Evolutionary conservation across 2,329 filamentous ascomycete species (phyloP).

Genomic region (Ophiostoma australiae): DNA sequence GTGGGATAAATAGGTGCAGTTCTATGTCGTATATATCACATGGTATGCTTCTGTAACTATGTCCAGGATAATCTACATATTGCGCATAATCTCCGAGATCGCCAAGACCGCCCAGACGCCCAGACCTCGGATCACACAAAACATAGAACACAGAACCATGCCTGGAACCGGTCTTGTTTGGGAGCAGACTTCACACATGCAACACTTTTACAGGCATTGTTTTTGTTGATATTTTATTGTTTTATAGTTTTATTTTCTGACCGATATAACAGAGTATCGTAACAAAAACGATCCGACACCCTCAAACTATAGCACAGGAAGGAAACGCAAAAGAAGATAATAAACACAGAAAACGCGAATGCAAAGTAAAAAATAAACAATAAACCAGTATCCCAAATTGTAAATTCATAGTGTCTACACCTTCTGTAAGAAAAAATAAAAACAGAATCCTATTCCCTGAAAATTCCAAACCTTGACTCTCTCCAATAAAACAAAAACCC

Average conservation of each 20-base stretch:
- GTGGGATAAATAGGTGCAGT: constrained; percentile 38
- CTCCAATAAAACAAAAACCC: neutral
- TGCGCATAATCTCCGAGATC: constrained; percentile 10
- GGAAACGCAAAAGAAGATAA: too few relatives aligned
- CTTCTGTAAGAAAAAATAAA: neutral
- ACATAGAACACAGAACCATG: neutral
- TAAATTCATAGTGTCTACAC: constrained; percentile 7
- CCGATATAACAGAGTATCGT: neutral
- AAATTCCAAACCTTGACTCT: neutral
- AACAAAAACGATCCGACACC: neutral
- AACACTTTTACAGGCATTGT: neutral
- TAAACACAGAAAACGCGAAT: too few relatives aligned
- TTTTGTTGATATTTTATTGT: neutral
- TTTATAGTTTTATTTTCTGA: neutral
- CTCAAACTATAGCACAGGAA: neutral
- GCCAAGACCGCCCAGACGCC: constrained; percentile 9
- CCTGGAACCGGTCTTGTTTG: constrained; percentile 1
- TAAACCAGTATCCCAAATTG: neutral
- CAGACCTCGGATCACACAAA: constrained; percentile 1
- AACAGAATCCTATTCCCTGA: neutral
- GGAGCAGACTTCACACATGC: neutral
- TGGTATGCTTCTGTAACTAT: neutral
- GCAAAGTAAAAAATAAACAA: neutral
- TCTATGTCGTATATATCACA: too few relatives aligned
- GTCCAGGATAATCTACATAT: neutral